These are phyloP conservation scores for Plasmodium blacklocki DNA, from an alignment of 169 alveolate genomes.

Conservation along the genomic window DNA sequence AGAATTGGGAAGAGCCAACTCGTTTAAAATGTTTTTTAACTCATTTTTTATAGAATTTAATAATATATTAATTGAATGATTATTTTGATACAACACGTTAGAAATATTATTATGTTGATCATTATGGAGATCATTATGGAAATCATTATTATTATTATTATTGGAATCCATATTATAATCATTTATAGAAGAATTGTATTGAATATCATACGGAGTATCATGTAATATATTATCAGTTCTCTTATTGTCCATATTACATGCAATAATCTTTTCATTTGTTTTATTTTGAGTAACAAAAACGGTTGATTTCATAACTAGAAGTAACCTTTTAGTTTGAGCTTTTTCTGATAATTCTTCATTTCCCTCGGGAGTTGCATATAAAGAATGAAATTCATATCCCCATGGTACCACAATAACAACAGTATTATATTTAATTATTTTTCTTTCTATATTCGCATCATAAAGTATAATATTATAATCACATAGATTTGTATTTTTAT, in stretches of 20 bases:
- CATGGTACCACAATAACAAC: slow-evolving; percentile 63
- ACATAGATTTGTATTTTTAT: slow-evolving; percentile 33
- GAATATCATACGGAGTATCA: background rate
- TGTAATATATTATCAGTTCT: no score
- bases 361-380: slow-evolving; percentile 66
- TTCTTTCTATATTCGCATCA: slow-evolving; percentile 8
- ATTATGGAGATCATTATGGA: background rate
- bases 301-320: slow-evolving; percentile 59
- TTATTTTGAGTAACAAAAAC: background rate
- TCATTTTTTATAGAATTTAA: slow-evolving; percentile 48
- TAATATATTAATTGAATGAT: slow-evolving; percentile 29
- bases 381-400: slow-evolving; percentile 72
- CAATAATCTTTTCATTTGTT: background rate
- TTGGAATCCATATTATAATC: background rate
- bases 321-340: slow-evolving; percentile 37
- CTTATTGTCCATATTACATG: background rate
- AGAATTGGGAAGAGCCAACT: slow-evolving; percentile 57
- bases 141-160: background rate
- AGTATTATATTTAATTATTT: slow-evolving; percentile 24
- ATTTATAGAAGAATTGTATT: background rate
- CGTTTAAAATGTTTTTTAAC: slow-evolving; percentile 46
- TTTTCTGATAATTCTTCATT: slow-evolving; percentile 55
- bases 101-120: background rate
- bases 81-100: slow-evolving; percentile 20
- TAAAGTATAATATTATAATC: slow-evolving; percentile 57